Evolutionary conservation across 495 filamentous ascomycete species (phyloP), one percentile per base, ranked within the genome.

Genomic region (Sabuloglossum arenarium): DNA sequence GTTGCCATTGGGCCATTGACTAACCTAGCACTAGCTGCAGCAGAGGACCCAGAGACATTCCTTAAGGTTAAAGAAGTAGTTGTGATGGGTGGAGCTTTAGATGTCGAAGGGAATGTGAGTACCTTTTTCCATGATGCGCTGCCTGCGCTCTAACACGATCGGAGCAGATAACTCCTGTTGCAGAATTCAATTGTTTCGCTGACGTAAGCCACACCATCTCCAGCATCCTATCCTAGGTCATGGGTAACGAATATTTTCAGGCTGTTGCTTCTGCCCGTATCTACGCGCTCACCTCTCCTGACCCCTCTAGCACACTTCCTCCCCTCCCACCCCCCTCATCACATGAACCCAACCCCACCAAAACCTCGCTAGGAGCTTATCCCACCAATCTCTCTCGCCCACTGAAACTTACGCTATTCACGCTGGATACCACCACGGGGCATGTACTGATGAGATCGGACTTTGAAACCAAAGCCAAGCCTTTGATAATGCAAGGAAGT

Each of bases 51-150:
- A 1, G 81, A 85, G 63, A 81, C 86, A 4, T 94, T 99, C 70
- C 75, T 97, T 3, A 79, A 80, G 23, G 87, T 79, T 27, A 94
- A 93, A 65, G 84, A 94, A 64, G 79, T 99, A 1, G 80, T 95
- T 21, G 82, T 94, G n/a, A 99, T 99, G 91, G 91, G 90, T 32
- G 93, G 91, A 56, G 79, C 84, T n/a, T 76, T 97, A 46, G 72
- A 81, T 42, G 63, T 78, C 19, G 74, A 78, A 28, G 91, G 91
- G 53, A 99, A 99, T 69, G 78, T 80, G 65, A 62, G 69, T 66
- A 19, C 78, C 57, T 37, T 45, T 42, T 59, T 46, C 23, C 54
- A 23, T 5, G 5, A 29, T 34, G 46, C 47, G 25, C 50, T 46
- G 59, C 56, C 39, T 54, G 1, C 47, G 54, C 47, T 27, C 23